A percentile compares a stretch with the other conserved stretches of the same genome.
Conservation (phyloP, 768 basidiomycete species). For the Collybiopsis luxurians region DNA sequence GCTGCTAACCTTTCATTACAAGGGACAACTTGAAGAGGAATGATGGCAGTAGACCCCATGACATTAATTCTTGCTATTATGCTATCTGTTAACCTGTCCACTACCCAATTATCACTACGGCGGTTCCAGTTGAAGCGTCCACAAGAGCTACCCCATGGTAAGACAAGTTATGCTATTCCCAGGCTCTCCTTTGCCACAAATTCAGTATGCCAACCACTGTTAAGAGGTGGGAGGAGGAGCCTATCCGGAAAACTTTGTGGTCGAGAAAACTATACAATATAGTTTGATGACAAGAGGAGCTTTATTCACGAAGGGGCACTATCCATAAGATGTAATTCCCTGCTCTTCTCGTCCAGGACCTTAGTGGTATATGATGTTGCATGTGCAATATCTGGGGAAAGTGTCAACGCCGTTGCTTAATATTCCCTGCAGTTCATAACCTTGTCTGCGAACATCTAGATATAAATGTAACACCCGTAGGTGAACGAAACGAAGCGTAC, state of each 20-base stretch:
- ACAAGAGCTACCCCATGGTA: constrained; percentile 64
- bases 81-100: too few species aligned
- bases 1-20: too few species aligned
- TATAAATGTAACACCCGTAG: not conserved
- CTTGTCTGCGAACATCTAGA: constrained; percentile 6
- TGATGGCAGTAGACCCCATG: too few species aligned
- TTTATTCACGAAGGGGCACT: constrained; percentile 84
- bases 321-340: constrained; percentile 93
- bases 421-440: constrained; percentile 29
- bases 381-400: constrained; percentile 44
- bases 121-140: too few species aligned
- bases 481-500: not conserved
- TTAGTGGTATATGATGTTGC: constrained; percentile 46
- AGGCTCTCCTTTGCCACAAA: constrained; percentile 84
- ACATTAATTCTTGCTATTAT: too few species aligned
- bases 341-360: constrained; percentile 52
- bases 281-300: not conserved
- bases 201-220: constrained; percentile 84
- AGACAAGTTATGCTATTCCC: constrained; percentile 86
- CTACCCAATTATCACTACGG: too few species aligned
- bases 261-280: constrained; percentile 68
- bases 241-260: constrained; percentile 83
- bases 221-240: constrained; percentile 75
- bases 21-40: too few species aligned
- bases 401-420: constrained; percentile 42